Evolutionary conservation across 2,329 filamentous ascomycete species (phyloP).

Genomic region (Pyrenochaeta sp.): DNA sequence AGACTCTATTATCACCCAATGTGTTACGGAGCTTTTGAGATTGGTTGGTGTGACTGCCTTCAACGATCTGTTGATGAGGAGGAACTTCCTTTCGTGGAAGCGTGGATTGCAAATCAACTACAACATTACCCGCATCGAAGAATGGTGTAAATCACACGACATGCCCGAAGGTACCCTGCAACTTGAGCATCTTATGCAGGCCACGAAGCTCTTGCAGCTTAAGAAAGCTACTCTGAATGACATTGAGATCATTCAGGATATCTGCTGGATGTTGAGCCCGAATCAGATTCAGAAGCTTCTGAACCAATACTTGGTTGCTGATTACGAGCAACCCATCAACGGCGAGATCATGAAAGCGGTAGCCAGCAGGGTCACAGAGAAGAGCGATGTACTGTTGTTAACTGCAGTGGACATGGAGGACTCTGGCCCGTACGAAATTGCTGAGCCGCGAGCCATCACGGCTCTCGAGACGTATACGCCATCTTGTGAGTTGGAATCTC

Average conservation of each 20-base stretch:
- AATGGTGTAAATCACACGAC: constrained; percentile 99
- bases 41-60: constrained; percentile 97
- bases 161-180: constrained; percentile 98
- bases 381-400: constrained; percentile 93
- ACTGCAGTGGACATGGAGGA: constrained; percentile 99
- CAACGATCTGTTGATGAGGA: constrained; percentile 95
- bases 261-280: constrained; percentile 99
- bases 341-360: constrained; percentile 99
- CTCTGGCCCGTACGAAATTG: constrained; percentile 97
- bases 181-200: constrained; percentile 99
- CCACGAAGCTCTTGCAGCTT: constrained; percentile 94
- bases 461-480: constrained; percentile 98
- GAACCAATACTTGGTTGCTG: constrained; percentile 97
- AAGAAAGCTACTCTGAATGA: constrained; percentile 99
- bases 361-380: constrained; percentile 94
- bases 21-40: constrained; percentile 88
- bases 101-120: constrained; percentile 99
- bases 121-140: constrained; percentile 98
- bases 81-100: constrained; percentile 99
- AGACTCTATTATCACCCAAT: constrained; percentile 94
- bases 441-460: constrained; percentile 93
- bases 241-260: constrained; percentile 99
- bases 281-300: constrained; percentile 99
- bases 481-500: constrained; percentile 74
- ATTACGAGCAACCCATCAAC: constrained; percentile 99